Percentiles rank a stretch among this genome's conserved stretches.
phyloP scores from a whole-genome alignment of 2,329 filamentous ascomycete species.

The Leptographium lundbergii region DNA sequence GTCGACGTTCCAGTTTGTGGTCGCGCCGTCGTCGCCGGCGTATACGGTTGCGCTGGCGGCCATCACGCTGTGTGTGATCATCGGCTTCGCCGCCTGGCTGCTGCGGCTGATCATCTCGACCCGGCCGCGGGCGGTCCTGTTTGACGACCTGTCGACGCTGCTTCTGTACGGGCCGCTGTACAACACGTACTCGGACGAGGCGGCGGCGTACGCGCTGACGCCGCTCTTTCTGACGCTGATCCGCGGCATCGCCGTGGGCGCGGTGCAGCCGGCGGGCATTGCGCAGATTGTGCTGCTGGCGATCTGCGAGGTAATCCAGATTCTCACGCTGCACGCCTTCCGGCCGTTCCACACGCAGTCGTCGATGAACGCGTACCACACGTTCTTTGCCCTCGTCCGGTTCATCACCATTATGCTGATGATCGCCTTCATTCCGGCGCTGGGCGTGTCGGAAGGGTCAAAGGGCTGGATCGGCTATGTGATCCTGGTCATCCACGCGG shows the following conservation, averaged over 20 bases:
- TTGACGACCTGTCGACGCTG: constrained; percentile 84
- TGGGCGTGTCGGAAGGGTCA: constrained; percentile 63
- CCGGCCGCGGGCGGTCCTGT: constrained; percentile 73
- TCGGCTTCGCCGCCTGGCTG: constrained; percentile 66
- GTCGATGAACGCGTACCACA: constrained; percentile 95
- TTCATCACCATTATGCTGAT: constrained; percentile 65
- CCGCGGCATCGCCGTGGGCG: constrained; percentile 81
- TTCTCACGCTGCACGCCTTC: constrained; percentile 80
- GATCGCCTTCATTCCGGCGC: constrained; percentile 71
- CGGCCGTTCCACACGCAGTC: constrained; percentile 81
- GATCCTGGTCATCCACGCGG: constrained; percentile 74
- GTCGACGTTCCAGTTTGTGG: constrained; percentile 83
- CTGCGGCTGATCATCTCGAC: constrained; percentile 69
- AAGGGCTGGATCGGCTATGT: constrained; percentile 95
- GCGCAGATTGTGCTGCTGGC: constrained; percentile 86
- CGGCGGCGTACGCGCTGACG: constrained; percentile 78
- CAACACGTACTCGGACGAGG: constrained; percentile 93
- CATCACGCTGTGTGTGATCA: constrained; percentile 57
- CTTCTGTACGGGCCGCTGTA: constrained; percentile 87
- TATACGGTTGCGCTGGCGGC: constrained; percentile 65
- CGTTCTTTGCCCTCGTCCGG: constrained; percentile 66
- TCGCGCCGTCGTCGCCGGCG: constrained; percentile 52
- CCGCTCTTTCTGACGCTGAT: constrained; percentile 76
- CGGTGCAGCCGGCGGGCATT: constrained; percentile 83
- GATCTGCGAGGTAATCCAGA: constrained; percentile 84